These are phyloP conservation scores for Globisporangium canariense DNA, from an alignment of 352 stramenopile species.

Conservation along the genomic window DNA sequence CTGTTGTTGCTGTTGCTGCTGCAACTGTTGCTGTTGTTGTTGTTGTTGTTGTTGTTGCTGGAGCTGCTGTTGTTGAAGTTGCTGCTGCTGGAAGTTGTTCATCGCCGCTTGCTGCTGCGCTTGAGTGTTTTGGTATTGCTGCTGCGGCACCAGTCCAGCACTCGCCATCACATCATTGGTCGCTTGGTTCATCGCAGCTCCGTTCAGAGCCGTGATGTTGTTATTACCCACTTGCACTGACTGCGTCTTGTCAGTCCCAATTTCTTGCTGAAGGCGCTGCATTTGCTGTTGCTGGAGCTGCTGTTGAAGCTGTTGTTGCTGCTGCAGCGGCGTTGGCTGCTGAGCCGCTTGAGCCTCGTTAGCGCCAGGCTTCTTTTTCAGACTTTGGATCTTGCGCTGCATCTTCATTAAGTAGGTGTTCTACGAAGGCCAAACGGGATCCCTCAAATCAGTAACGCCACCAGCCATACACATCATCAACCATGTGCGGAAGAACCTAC, in stretches of 20 bases:
- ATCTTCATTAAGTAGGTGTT: constrained; percentile 81
- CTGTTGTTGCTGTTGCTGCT: constrained; percentile 18
- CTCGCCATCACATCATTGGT: constrained; percentile 22
- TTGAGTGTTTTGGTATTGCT: constrained; percentile 26
- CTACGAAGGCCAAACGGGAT: constrained; percentile 21
- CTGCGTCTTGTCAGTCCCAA: background rate
- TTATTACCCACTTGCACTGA: constrained; percentile 8
- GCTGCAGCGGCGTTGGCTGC: constrained; percentile 24
- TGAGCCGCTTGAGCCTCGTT: constrained; percentile 22
- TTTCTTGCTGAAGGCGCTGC: constrained; percentile 22
- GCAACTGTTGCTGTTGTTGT: constrained; percentile 3
- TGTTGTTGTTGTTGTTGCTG: constrained; percentile 17
- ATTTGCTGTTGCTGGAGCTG: constrained; percentile 28
- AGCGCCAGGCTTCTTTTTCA: constrained; percentile 66
- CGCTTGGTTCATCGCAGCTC: constrained; percentile 13
- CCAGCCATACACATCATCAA: background rate
- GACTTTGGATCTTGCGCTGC: constrained; percentile 78
- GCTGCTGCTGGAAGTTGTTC: constrained; percentile 54
- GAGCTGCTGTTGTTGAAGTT: constrained; percentile 13
- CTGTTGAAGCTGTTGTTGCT: constrained; percentile 24
- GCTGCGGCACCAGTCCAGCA: constrained; percentile 13
- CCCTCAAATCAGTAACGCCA: background rate
- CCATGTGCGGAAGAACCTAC: constrained; percentile 22
- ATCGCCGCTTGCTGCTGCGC: constrained; percentile 34
- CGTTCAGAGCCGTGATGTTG: constrained; percentile 20